phyloP scores from a whole-genome alignment of 1,284 basidiomycete genomes.

The Coniferiporia sulphurascens region DNA sequence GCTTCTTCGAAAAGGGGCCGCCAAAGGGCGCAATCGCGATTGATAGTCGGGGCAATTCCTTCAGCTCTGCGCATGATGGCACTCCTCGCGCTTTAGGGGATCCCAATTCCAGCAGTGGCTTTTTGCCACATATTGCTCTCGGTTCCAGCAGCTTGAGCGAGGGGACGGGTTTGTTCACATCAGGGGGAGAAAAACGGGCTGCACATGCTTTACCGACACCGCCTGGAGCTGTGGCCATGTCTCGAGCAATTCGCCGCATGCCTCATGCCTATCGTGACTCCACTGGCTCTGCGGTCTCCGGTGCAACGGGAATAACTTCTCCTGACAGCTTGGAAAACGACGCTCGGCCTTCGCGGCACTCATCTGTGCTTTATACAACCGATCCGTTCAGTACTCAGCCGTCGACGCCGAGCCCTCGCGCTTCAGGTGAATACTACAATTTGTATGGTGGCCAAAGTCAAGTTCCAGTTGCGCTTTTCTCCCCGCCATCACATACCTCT shows the following conservation, averaged over 20 bases:
- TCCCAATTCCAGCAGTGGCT: background rate
- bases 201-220: background rate
- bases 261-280: conserved; percentile 8
- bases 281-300: background rate
- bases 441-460: conserved; percentile 5
- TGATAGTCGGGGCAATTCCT: conserved; percentile 6
- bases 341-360: conserved; percentile 3
- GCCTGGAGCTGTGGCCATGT: background rate
- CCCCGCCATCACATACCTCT: conserved; percentile 5
- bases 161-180: background rate
- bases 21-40: conserved; percentile 13
- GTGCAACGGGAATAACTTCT: background rate
- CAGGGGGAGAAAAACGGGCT: conserved; percentile 5
- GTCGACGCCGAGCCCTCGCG: conserved; percentile 4
- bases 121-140: background rate
- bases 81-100: background rate
- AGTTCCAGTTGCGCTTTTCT: conserved; percentile 11
- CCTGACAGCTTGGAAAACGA: background rate
- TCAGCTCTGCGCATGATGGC: conserved; percentile 3
- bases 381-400: conserved; percentile 10
- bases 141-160: background rate
- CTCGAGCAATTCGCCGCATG: conserved; percentile 2
- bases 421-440: conserved; percentile 1
- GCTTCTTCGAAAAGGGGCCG: conserved; percentile 11
- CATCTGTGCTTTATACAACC: conserved; percentile 2